phyloP scores from a whole-genome alignment of 1,139 yeast species.

The Lodderomyces margitis region DNA sequence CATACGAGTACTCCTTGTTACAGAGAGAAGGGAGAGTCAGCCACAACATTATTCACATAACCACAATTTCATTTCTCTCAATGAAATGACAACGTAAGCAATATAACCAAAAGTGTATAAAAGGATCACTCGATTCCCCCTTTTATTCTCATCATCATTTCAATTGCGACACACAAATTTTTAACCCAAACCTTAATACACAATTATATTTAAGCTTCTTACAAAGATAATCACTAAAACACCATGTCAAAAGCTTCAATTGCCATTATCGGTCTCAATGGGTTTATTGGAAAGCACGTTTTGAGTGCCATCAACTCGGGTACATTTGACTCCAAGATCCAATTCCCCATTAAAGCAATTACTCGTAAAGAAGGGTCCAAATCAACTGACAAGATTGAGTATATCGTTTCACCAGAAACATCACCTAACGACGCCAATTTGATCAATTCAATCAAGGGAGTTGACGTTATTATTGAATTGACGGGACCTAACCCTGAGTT shows the following conservation, averaged over 20 bases:
- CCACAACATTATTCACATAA: too few relatives aligned
- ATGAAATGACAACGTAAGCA: too few relatives aligned
- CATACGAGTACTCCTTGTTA: too few relatives aligned
- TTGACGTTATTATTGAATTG: constrained; percentile 52
- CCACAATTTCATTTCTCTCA: too few relatives aligned
- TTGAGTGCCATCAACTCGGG: constrained; percentile 44
- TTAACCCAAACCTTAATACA: neutral
- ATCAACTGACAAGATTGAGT: constrained; percentile 40
- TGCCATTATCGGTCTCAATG: constrained; percentile 55
- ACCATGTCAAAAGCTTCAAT: constrained; percentile 26
- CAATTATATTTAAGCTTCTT: neutral
- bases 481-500: constrained; percentile 26
- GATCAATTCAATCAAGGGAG: constrained; percentile 32
- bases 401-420: constrained; percentile 29
- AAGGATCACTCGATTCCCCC: neutral
- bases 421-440: constrained; percentile 21
- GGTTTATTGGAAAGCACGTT: constrained; percentile 49
- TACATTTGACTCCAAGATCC: constrained; percentile 41
- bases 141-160: neutral
- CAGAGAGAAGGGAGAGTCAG: too few relatives aligned
- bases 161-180: too few relatives aligned
- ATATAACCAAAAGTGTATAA: too few relatives aligned
- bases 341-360: constrained; percentile 51
- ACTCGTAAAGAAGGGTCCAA: constrained; percentile 42
- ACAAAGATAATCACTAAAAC: neutral